Base-by-base conservation (phyloP, 768 basidiomycete genomes). In the Phaffia tasmanica region DNA sequence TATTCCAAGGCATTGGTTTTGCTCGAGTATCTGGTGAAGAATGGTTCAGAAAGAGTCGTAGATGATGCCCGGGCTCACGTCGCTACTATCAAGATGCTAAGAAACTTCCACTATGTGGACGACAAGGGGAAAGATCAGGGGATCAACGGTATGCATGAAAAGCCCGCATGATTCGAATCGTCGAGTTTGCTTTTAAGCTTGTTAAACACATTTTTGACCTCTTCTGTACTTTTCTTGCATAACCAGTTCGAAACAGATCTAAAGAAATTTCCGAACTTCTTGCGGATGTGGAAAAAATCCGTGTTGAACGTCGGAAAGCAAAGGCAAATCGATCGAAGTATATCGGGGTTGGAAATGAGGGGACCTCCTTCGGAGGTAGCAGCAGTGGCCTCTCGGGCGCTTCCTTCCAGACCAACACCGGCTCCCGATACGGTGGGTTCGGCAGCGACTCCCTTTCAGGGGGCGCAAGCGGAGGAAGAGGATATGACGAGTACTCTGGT, bases 111-210 rank as follows among this genome's bases (percentile, higher is more conserved):
- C 75, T 97, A 97, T 76, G 89, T 97, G 64, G 95, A 99, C 71
- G 94, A 98, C 70, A 94, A 94, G 79, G 92, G 90, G 58, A 98
- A 99, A 76, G 95, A 99, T 73, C 90, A 99, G 76, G 95, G 95
- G 7, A 82, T 95, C 72, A 99, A 99, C 72, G 91, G 93, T 91
- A 70, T n/a, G 76, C 64, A 30, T 30, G 5, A 14, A 19, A 19
- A 25, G 5, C 63, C 11, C 35, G 35, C 35, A 5, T 42, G 11
- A 42, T 42, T 11, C 35, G 35, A 42, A 4, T 42, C 35, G 11
- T 11, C 57, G 56, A 15, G 16, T 63, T 19, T 63, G 78, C 63
- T 11, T 32, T 69, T 9, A 42, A 29, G 11, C 47, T 61, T 15
- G 29, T 32, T 16, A 25, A 63, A 0, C 4, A 5, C 30, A 9